Base-by-base conservation (phyloP, 495 filamentous ascomycete genomes). In the Collariella sp. region DNA sequence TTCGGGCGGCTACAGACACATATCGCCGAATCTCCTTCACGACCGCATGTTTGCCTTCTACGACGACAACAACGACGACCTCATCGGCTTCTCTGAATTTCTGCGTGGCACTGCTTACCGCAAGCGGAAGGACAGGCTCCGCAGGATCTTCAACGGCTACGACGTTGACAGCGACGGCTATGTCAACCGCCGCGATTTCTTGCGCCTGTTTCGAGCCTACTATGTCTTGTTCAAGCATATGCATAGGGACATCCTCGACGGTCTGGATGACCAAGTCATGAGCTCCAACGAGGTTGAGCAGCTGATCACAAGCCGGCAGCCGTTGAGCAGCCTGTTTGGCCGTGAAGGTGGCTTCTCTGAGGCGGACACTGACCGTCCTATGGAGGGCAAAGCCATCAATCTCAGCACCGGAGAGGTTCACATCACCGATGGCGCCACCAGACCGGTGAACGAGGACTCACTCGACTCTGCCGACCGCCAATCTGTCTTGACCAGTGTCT, bases 41-140 rank as follows among this genome's bases (percentile, higher is more conserved):
- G 91, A 97, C 70, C 85, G 93, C 52, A 87, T 95, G 79, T 99
- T 99, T 70, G 81, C 86, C 31, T 96, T 96, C 67, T 99, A 95
- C 67, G 94, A 97, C 62, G 86, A 83, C 38, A 88, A 97, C 62
- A 76, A 80, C 31, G 87, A 97, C 62, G 88, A 85, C 9, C 70
- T 94, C 10, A 95, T 99, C 61, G 87, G 88, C n/a, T 96, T 97
- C 60, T 81, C 87, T 48, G 94, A 97, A 61, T 97, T 96, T 64
- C 66, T 95, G 23, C 80, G 82, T 35, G 93, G 87, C 1, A 76
- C 95, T n/a, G 83, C 87, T 0, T 88, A 84, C 57, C 78, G 94
- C 36, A 88, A 87, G 56, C 79, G 84, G 50, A 90, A 86, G 60
- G 82, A 91, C 60, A 81, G 85, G 24, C 75, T 89, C 24, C 75